Evolutionary conservation across 2,329 filamentous ascomycete genomes (phyloP).

Genomic region (Blastomyces silverae): DNA sequence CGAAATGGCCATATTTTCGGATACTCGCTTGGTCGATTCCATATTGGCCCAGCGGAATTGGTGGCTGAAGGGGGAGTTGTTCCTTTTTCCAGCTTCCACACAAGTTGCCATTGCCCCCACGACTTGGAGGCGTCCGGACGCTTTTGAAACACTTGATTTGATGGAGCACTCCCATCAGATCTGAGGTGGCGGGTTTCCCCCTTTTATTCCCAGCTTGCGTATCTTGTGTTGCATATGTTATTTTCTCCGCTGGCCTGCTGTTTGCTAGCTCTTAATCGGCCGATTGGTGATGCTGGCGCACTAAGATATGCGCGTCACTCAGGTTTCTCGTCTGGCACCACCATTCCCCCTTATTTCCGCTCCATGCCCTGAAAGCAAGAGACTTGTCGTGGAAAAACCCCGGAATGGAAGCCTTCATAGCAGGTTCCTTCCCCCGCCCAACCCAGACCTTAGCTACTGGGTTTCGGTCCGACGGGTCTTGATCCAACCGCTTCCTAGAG

Average conservation of each 20-base stretch:
- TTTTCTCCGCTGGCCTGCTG: not conserved
- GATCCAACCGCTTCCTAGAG: not conserved
- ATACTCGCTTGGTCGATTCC: constrained; percentile 1
- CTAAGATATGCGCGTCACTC: constrained; percentile 6
- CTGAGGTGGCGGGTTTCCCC: not conserved
- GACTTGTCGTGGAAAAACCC: not conserved
- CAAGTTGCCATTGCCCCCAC: not conserved
- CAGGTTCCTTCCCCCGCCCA: not conserved
- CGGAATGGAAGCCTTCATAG: not conserved
- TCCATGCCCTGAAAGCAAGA: not conserved
- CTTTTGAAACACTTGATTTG: constrained; percentile 6
- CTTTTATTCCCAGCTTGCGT: not conserved
- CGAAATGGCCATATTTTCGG: not conserved
- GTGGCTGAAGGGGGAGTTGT: not conserved
- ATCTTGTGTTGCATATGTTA: not conserved
- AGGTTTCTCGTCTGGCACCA: not conserved
- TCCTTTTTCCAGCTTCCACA: not conserved
- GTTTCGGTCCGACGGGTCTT: not conserved
- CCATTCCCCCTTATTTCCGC: not conserved
- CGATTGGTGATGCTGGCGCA: not conserved
- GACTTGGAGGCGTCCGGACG: not conserved
- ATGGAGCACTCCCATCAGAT: not conserved
- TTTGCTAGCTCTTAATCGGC: not conserved
- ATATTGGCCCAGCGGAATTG: not conserved
- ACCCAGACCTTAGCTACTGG: not conserved